phyloP scores from a whole-genome alignment of 2,329 filamentous ascomycete genomes.

The Talaromyces funiculosus region DNA sequence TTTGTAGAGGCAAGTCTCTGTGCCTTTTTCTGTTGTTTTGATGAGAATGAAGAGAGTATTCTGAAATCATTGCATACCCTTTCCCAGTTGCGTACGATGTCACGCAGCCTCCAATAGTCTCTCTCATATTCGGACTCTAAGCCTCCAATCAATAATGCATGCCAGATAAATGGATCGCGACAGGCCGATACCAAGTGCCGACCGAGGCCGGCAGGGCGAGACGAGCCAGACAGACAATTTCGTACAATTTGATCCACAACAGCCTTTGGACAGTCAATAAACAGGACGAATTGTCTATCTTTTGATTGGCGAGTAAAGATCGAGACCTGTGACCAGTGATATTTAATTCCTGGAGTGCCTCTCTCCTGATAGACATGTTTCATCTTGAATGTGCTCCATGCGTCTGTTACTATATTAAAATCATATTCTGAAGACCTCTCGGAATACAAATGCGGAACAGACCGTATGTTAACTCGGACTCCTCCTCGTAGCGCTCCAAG shows the following conservation, averaged over 20 bases:
- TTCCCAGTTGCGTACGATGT: conserved; percentile 8
- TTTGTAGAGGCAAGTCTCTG: too few relatives aligned
- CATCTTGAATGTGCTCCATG: conserved; percentile 14
- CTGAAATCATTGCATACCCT: background rate
- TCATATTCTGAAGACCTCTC: background rate
- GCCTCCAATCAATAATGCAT: conserved; percentile 2
- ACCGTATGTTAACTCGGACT: background rate
- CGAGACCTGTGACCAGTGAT: conserved; percentile 14
- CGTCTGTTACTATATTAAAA: background rate
- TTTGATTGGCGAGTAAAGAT: conserved; percentile 8
- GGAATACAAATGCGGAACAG: background rate
- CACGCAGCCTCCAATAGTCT: conserved; percentile 7
- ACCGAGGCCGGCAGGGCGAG: background rate
- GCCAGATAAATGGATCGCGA: conserved; percentile 12
- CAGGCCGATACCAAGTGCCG: background rate
- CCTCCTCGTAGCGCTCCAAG: background rate
- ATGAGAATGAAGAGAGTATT: background rate
- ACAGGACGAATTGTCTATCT: conserved; percentile 8
- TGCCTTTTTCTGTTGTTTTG: too few relatives aligned
- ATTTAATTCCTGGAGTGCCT: background rate
- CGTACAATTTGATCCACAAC: background rate
- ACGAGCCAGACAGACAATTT: background rate
- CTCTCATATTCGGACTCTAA: conserved; percentile 7
- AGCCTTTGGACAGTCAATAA: conserved; percentile 7
- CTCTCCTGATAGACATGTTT: conserved; percentile 6